Evolutionary conservation across 345 rosid genomes (phyloP).

Genomic region (Laguncularia racemosa): DNA sequence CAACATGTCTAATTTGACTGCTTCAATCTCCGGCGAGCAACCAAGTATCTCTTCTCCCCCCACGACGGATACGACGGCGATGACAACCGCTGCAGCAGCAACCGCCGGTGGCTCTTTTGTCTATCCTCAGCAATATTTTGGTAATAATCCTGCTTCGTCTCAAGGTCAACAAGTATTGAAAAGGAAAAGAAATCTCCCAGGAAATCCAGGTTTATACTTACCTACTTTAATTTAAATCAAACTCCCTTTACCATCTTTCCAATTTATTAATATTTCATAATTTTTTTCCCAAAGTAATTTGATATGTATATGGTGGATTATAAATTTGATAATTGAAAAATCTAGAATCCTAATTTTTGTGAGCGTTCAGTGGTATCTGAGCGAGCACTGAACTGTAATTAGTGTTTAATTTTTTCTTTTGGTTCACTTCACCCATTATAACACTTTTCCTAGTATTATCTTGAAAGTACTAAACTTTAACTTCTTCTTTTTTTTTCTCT

Average conservation of each 20-base stretch:
- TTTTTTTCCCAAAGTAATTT: not conserved
- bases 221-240: not conserved
- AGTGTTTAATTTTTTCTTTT: too few relatives aligned
- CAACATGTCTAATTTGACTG: conserved; percentile 89
- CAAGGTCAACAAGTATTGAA: conserved; percentile 43
- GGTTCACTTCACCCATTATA: too few relatives aligned
- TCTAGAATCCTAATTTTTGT: too few relatives aligned
- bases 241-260: not conserved
- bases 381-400: too few relatives aligned
- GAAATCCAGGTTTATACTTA: conserved; percentile 66
- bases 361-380: too few relatives aligned
- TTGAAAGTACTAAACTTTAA: too few relatives aligned
- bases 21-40: conserved; percentile 51
- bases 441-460: too few relatives aligned
- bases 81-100: conserved; percentile 7
- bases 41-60: conserved; percentile 75
- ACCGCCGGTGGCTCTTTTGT: conserved; percentile 20
- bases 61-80: conserved; percentile 5
- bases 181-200: conserved; percentile 81
- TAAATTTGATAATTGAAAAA: too few relatives aligned
- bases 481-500: too few relatives aligned
- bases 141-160: conserved; percentile 20
- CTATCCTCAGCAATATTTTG: conserved; percentile 38
- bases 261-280: not conserved
- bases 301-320: too few relatives aligned